These are phyloP conservation scores for Peronosclerospora sorghi DNA, from an alignment of 352 stramenopile genomes.

Conservation along the genomic window DNA sequence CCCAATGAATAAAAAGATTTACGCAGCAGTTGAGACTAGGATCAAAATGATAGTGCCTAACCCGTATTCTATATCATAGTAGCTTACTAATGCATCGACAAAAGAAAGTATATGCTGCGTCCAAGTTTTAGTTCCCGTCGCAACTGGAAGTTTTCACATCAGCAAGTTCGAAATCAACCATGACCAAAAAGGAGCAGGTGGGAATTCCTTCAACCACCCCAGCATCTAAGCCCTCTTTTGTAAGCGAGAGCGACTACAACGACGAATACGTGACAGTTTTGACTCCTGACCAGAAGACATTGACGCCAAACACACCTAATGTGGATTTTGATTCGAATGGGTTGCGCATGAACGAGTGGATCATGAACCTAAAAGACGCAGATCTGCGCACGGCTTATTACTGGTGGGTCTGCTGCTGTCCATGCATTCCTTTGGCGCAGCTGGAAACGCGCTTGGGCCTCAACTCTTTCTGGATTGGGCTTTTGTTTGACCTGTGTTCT, in stretches of 20 bases:
- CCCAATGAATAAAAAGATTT: too few species aligned
- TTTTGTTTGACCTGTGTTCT: conserved; percentile 11
- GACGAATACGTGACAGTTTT: conserved; percentile 28
- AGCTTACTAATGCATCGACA: neutral
- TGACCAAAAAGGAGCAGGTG: conserved; percentile 19
- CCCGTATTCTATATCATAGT: conserved; percentile 1
- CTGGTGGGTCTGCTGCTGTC: conserved; percentile 26
- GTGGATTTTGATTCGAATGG: conserved; percentile 24
- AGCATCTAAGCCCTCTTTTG: conserved; percentile 10
- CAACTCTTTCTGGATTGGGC: conserved; percentile 9
- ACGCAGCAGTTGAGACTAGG: too few species aligned
- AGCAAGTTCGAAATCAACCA: conserved; percentile 2
- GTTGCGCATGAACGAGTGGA: conserved; percentile 27
- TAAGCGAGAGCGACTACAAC: conserved; percentile 15
- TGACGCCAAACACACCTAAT: neutral
- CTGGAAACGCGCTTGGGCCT: conserved; percentile 25
- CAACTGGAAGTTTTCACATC: conserved; percentile 4
- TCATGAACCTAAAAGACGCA: conserved; percentile 12
- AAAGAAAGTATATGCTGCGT: conserved; percentile 3
- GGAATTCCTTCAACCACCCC: conserved; percentile 13
- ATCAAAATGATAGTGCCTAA: too few species aligned
- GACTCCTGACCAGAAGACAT: conserved; percentile 22
- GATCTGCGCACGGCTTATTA: conserved; percentile 23
- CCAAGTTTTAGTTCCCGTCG: conserved; percentile 1
- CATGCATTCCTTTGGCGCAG: conserved; percentile 22